Evolutionary conservation across 164 flowering plant species (phyloP), one percentile per base, ranked within the genome.

Genomic region (Liquidambar formosana): DNA sequence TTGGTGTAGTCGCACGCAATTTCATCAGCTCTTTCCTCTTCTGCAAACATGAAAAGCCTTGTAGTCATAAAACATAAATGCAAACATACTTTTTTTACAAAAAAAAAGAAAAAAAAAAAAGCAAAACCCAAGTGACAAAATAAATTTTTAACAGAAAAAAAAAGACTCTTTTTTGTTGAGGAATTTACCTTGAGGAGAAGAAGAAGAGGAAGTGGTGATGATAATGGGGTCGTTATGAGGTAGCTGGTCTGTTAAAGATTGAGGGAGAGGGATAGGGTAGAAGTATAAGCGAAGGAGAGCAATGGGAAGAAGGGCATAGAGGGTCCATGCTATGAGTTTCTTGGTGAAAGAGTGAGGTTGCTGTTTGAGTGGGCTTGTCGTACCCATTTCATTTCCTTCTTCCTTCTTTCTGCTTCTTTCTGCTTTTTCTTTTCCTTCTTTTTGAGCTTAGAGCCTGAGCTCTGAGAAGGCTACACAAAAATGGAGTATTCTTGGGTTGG

Each of bases 1-100:
- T 73, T 71, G 13, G 80, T 72, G 80, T 83, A 86, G 70, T 94
- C 90, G 65, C 97, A 94, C 60, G 70, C 46, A 47, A 57, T 38
- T 53, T 65, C 70, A 12, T 23, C 10, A 21, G n/a, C 48, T 13
- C 16, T 72, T 62, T 61, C 70, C 18, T 67, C 71, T 64, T 75
- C 81, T 73, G 79, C 76, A 58, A 38, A 48, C 71, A 68, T 46
- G 53, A 63, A 46, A 44, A 45, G n/a, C 51, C 10, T 15, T 38
- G 21, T 43, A 47, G 44, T 46, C 12, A 41, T 52, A 26, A 21
- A 54, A 57, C n/a, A 10, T 15, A 43, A 65, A 43, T 66, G 10
- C 25, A 22, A 33, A n/a, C 13, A 46, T 43, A 13, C 56, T 38
- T 25, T 18, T 44, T 59, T 41, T 22, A 44, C 19, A 64, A n/a